These are phyloP conservation scores for Albophoma yamanashiensis DNA, from an alignment of 2,329 filamentous ascomycete species.

Conservation along the genomic window DNA sequence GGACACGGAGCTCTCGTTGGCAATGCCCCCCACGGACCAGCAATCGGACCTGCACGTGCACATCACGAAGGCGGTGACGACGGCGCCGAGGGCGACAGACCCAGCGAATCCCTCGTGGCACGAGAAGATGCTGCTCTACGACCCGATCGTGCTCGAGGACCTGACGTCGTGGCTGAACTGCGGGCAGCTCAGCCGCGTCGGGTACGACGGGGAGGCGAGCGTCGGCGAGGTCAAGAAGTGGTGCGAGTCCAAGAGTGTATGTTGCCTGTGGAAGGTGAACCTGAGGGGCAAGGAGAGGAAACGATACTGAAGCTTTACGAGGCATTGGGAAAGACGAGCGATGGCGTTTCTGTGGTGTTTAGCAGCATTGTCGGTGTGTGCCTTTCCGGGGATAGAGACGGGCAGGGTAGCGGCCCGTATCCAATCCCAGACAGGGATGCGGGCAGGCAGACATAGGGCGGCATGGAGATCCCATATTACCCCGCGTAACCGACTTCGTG, in stretches of 20 bases:
- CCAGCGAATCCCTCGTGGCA: slow-evolving; percentile 59
- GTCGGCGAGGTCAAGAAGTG: slow-evolving; percentile 67
- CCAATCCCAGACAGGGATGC: not conserved
- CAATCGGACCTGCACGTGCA: slow-evolving; percentile 35
- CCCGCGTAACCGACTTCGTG: not conserved
- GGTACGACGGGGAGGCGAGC: slow-evolving; percentile 55
- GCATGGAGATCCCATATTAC: not conserved
- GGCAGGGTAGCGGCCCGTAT: not conserved
- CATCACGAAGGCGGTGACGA: slow-evolving; percentile 45
- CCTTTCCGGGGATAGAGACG: not conserved
- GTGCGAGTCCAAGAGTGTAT: slow-evolving; percentile 82
- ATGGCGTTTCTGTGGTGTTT: not conserved
- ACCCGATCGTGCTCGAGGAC: slow-evolving; percentile 82
- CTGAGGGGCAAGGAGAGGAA: slow-evolving; percentile 42
- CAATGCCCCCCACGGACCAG: slow-evolving; percentile 25
- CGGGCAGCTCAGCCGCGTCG: slow-evolving; percentile 50
- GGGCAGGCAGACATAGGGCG: too few relatives aligned
- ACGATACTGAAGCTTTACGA: slow-evolving; percentile 15
- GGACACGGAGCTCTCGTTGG: slow-evolving; percentile 32
- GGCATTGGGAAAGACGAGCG: not conserved
- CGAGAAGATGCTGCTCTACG: slow-evolving; percentile 89
- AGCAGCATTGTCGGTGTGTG: not conserved
- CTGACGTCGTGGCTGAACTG: slow-evolving; percentile 73
- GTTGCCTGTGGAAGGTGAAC: slow-evolving; percentile 63
- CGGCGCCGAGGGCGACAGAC: slow-evolving; percentile 38